Evolutionary conservation across 2,329 filamentous ascomycete genomes (phyloP), one percentile per base, ranked within the genome.

Genomic region (Pseudocercospora musae): DNA sequence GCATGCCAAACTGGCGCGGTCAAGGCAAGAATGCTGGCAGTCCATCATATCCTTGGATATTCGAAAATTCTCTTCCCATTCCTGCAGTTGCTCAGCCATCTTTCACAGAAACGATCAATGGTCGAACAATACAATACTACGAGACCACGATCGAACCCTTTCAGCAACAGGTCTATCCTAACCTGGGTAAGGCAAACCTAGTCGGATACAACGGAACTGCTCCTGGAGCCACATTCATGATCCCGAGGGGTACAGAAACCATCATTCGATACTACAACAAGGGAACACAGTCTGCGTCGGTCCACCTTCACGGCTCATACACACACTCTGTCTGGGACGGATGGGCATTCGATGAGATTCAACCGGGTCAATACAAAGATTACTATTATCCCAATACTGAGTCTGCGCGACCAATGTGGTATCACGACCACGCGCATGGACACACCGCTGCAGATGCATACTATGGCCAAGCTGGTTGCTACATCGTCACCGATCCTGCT

Each of bases 351-450:
- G 84, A 86, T 63, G 74, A 78, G n/a, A 81, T 81, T 0, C 53
- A 73, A 0, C 78, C 80, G 0, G 82, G 82, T 0, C 74, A 86
- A 67, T 85, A 81, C 73, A 86, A 87, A 71, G 85, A 87, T 64
- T 86, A 87, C 71, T 87, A 86, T 71, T 87, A 85, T 66, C 84
- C 84, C 9, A 87, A 87, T 69, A 74, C 71, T 13, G 80, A 86
- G 69, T 78, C 76, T 42, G 82, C 79, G 1, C 78, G 84, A 40
- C 78, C 82, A 0, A 76, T 86, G 29, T 87, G 85, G 85, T 87
- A 87, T 66, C 84, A 87, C 66, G 78, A 79, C 61, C 78, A 80
- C 57, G 74, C 75, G 0, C 73, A 77, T 58, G 72, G 69, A 33
- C 65, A 74, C 58, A 86, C 84, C 11, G 80, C 82, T 6, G 75